Percentiles rank a stretch among this genome's conserved stretches.
phyloP scores from a whole-genome alignment of 768 basidiomycete species.

The Neoboletus subvelutipes region DNA sequence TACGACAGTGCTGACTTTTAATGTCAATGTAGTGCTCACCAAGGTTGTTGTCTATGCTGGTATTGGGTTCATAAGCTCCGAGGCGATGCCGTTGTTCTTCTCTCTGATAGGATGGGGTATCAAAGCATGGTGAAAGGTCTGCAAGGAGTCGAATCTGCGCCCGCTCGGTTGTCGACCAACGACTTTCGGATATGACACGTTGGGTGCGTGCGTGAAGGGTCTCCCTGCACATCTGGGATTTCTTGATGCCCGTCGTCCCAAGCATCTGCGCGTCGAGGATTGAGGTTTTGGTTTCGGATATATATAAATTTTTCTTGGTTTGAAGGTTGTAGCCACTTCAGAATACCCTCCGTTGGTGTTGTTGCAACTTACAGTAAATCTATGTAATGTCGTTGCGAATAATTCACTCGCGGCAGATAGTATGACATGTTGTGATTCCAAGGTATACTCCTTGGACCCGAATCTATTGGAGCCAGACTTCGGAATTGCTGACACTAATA shows the following conservation, averaged over 20 bases:
- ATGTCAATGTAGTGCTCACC: slow-evolving; percentile 60
- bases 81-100: slow-evolving; percentile 65
- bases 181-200: neutral
- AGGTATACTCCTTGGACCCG: no score
- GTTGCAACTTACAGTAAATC: neutral
- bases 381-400: neutral
- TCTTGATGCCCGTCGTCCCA: neutral
- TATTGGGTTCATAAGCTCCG: slow-evolving; percentile 68
- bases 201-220: neutral
- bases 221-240: no score
- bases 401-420: neutral
- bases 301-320: no score
- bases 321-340: neutral
- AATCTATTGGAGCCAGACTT: no score
- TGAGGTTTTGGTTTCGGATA: no score
- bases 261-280: neutral
- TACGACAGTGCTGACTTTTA: neutral
- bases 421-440: no score
- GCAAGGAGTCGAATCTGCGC: neutral
- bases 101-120: slow-evolving; percentile 70
- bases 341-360: neutral
- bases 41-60: slow-evolving; percentile 91
- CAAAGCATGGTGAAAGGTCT: slow-evolving; percentile 32
- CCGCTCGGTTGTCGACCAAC: neutral
- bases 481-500: no score